Base-by-base conservation (phyloP, 2,329 filamentous ascomycete genomes). In the Trichoderma sp. region DNA sequence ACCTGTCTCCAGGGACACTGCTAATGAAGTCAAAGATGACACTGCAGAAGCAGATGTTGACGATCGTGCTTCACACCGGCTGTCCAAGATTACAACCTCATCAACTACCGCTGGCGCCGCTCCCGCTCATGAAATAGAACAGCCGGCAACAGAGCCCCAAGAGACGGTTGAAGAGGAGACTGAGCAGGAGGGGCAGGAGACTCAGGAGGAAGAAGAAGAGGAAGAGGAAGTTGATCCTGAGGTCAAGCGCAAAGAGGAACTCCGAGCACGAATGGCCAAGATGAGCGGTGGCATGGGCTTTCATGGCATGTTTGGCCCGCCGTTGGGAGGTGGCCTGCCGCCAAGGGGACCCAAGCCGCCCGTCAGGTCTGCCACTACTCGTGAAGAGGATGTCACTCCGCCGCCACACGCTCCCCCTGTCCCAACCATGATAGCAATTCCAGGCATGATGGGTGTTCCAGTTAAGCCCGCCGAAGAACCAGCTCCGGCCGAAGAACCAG, bases 271-370 rank as follows among this genome's bases (percentile, higher is more conserved):
- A 74, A 99, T 99, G 93, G 96, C 96, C 56, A 97, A 97, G 81
- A 96, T 99, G 91, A 97, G 95, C 73, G 95, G 95, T 67, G 95
- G 95, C 26, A 97, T 97, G 93, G 93, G 93, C 58, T 97, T 98
- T 91, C 89, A 93, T 77, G 93, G 93, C 74, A 96, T 98, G 89
- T 96, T 97, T 78, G 93, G 92, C 21, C 46, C 46, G 86, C 87
- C 24, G 88, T 90, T 43, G 89, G 46, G 46, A 49, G 46, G 46
- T 13, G 46, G 46, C n/a, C 8, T 88, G 70, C 87, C 93, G 77
- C 86, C 89, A 86, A 91, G 81, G 77, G 74, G 79, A 11, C 73
- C 78, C 49, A 82, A 81, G 70, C 69, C 84, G 77, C 76, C 83
- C 78, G 73, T 80, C 75, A 60, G 73, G 75, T 54, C 81, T 5